A percentile compares a stretch with the other conserved stretches of the same genome.
Conservation (phyloP, 2,329 filamentous ascomycete species). For the Tolypocladium nubicola region DNA sequence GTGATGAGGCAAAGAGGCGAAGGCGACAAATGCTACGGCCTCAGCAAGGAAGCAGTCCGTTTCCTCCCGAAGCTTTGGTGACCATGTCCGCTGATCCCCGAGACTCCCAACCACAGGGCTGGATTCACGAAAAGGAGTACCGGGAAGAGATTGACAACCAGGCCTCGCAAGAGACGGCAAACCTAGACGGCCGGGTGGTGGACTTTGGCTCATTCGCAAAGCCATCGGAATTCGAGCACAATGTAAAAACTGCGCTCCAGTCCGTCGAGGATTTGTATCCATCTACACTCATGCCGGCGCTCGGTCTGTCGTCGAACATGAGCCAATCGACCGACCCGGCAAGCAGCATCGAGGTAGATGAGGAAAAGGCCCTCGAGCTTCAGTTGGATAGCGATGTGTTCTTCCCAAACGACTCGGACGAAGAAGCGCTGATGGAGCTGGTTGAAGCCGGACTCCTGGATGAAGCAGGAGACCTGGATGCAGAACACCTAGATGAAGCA, state of each 20-base stretch:
- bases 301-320: constrained; percentile 36
- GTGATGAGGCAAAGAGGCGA: constrained; percentile 72
- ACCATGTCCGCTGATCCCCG: constrained; percentile 82
- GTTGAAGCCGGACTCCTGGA: constrained; percentile 2
- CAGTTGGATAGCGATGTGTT: constrained; percentile 36
- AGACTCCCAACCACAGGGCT: constrained; percentile 61
- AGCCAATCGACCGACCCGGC: constrained; percentile 16
- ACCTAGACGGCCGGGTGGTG: constrained; percentile 25
- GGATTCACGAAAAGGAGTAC: constrained; percentile 89
- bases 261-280: constrained; percentile 84
- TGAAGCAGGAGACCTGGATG: not conserved
- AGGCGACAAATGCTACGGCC: constrained; percentile 59
- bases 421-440: constrained; percentile 29
- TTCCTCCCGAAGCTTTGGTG: constrained; percentile 69
- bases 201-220: constrained; percentile 59
- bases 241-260: constrained; percentile 66
- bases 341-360: constrained; percentile 53
- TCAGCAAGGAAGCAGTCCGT: constrained; percentile 60
- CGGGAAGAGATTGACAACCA: constrained; percentile 53
- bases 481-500: not conserved
- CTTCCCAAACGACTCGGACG: constrained; percentile 43
- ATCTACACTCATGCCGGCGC: constrained; percentile 42
- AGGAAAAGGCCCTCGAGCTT: constrained; percentile 40
- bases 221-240: constrained; percentile 37
- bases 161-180: constrained; percentile 50